Conservation (phyloP, 1,139 yeast species). For the Blastobotrys illinoisensis region DNA sequence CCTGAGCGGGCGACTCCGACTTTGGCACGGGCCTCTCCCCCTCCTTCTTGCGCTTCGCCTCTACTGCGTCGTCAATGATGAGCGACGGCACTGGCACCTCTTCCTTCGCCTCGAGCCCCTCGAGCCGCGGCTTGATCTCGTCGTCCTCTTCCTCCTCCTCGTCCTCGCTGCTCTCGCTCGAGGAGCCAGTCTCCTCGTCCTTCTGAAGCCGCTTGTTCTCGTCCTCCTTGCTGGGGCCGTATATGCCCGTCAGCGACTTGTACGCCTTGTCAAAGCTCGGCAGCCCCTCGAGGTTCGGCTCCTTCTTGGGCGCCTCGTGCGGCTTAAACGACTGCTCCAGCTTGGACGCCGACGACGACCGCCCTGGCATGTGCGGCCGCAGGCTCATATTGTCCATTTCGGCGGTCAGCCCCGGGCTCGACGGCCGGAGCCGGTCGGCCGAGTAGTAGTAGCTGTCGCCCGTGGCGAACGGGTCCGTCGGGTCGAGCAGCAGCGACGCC, state of each 20-base stretch:
- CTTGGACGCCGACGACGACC: conserved; percentile 1
- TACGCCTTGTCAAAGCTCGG: background rate
- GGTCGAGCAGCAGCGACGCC: background rate
- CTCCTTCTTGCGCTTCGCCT: conserved; percentile 14
- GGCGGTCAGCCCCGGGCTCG: background rate
- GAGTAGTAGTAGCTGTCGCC: conserved; percentile 12
- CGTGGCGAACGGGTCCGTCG: conserved; percentile 13
- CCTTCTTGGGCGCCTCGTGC: background rate
- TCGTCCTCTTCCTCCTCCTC: conserved; percentile 15
- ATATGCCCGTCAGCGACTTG: background rate
- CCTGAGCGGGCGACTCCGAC: conserved; percentile 11
- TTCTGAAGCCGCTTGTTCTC: conserved; percentile 13
- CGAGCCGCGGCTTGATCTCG: conserved; percentile 11
- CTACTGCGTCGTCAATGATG: conserved; percentile 3
- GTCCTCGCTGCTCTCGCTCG: conserved; percentile 11
- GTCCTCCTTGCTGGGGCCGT: background rate
- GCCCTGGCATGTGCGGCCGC: background rate
- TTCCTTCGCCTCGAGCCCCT: conserved; percentile 13
- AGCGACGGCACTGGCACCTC: background rate
- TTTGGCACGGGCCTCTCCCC: conserved; percentile 6
- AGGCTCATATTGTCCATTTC: background rate
- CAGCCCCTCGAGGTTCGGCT: background rate
- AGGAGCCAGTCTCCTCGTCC: conserved; percentile 16
- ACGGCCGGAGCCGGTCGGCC: conserved; percentile 5
- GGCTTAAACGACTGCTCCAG: background rate